Conservation (phyloP, 2,329 filamentous ascomycete species). For the Colletotrichum sp. region DNA sequence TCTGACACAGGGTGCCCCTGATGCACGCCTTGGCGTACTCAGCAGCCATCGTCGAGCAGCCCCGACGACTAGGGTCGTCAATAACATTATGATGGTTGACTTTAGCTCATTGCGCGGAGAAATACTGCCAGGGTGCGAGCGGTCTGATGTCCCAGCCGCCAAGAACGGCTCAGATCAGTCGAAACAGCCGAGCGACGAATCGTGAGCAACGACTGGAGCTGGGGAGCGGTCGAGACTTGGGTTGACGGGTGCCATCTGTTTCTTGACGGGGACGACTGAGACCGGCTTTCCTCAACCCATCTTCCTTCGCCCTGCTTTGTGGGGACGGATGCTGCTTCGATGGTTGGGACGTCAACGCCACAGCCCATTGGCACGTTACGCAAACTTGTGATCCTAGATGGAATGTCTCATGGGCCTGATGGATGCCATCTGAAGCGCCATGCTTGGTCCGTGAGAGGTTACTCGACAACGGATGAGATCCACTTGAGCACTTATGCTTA, state of each 20-base stretch:
- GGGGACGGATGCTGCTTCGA: neutral
- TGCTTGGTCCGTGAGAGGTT: neutral
- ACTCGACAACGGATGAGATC: neutral
- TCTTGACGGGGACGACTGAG: slow-evolving; percentile 1
- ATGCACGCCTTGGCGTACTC: slow-evolving; percentile 10
- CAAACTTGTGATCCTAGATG: neutral
- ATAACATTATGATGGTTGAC: neutral
- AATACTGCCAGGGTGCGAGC: neutral
- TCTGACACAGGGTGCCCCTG: slow-evolving; percentile 11
- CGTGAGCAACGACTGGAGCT: neutral
- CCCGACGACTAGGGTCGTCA: neutral
- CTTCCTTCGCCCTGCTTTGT: neutral
- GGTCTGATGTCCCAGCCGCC: slow-evolving; percentile 10
- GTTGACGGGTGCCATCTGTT: slow-evolving; percentile 16
- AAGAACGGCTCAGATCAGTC: slow-evolving; percentile 19
- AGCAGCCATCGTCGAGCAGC: neutral
- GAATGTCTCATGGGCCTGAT: slow-evolving; percentile 7
- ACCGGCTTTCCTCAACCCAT: slow-evolving; percentile 6
- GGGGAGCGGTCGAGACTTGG: neutral
- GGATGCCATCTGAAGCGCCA: slow-evolving; percentile 10
- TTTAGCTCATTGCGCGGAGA: neutral
- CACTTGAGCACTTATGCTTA: slow-evolving; percentile 10
- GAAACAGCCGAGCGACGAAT: slow-evolving; percentile 12
- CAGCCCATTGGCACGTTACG: neutral
- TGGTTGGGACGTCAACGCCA: neutral